Percentiles rank a stretch among this genome's conserved stretches.
Evolutionary conservation across 495 filamentous ascomycete species (phyloP).

Genomic region (Terfezia claveryi): DNA sequence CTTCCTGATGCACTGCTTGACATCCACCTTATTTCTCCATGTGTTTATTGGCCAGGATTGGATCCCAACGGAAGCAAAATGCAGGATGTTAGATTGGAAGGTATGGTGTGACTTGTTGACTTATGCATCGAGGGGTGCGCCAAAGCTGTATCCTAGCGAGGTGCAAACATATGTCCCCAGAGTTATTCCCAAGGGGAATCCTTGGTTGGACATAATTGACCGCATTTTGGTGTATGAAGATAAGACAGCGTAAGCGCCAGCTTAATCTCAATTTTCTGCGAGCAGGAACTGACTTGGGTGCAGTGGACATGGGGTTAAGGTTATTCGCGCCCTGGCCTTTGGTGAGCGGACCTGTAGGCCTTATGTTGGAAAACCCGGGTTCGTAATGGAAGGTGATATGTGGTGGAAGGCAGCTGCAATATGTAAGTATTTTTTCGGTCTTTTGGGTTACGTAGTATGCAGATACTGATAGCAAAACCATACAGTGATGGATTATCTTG

Average conservation of each 20-base stretch:
- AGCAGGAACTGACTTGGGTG: background rate
- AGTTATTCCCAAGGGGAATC: conserved; percentile 10
- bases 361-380: conserved; percentile 22
- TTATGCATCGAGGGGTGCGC: conserved; percentile 36
- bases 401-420: conserved; percentile 48
- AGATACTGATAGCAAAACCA: background rate
- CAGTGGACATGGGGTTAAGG: conserved; percentile 54
- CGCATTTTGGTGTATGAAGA: conserved; percentile 35
- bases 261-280: too few relatives aligned
- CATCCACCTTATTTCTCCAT: conserved; percentile 39
- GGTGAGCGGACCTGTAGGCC: conserved; percentile 28
- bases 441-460: background rate
- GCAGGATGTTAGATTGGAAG: conserved; percentile 43
- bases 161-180: conserved; percentile 29
- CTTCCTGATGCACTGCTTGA: conserved; percentile 51
- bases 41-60: conserved; percentile 26
- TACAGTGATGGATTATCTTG: conserved; percentile 26
- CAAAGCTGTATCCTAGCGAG: conserved; percentile 31
- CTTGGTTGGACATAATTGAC: conserved; percentile 35
- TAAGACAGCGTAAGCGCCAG: conserved; percentile 12
- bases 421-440: conserved; percentile 22
- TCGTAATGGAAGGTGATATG: conserved; percentile 38
- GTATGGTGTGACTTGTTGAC: conserved; percentile 37
- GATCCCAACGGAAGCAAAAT: conserved; percentile 26
- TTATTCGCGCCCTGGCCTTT: conserved; percentile 42